phyloP scores from a whole-genome alignment of 371 early-diverging fungal genomes.

The Parasitella parasitica region DNA sequence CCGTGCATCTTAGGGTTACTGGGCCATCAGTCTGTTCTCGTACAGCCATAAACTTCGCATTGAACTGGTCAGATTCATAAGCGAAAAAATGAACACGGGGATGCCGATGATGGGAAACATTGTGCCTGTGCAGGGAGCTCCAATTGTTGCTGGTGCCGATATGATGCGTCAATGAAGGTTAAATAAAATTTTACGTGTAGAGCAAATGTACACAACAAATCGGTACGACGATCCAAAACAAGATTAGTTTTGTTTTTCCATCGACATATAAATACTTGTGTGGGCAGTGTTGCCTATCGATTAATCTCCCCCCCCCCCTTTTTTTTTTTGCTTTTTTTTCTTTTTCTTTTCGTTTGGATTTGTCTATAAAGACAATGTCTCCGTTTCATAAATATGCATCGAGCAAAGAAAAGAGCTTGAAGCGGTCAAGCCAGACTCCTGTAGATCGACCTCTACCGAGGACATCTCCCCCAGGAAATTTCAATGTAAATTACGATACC shows the following conservation, averaged over 20 bases:
- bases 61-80: neutral
- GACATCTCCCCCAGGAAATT: conserved; percentile 30
- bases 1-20: conserved; percentile 31
- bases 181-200: too few relatives aligned
- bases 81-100: neutral
- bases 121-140: neutral
- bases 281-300: neutral
- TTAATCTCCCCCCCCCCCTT: neutral
- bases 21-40: conserved; percentile 43
- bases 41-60: conserved; percentile 25
- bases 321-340: neutral
- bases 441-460: conserved; percentile 21
- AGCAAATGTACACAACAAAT: neutral
- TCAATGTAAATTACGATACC: conserved; percentile 33
- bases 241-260: neutral
- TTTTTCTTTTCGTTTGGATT: neutral
- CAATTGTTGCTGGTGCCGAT: neutral
- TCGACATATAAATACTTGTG: neutral
- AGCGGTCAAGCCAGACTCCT: neutral
- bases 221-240: neutral
- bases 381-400: neutral
- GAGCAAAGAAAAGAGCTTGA: neutral
- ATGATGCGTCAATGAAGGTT: neutral
- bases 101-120: conserved; percentile 8
- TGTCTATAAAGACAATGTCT: neutral